phyloP scores from a whole-genome alignment of 495 filamentous ascomycete species.

The Cercophora samala region DNA sequence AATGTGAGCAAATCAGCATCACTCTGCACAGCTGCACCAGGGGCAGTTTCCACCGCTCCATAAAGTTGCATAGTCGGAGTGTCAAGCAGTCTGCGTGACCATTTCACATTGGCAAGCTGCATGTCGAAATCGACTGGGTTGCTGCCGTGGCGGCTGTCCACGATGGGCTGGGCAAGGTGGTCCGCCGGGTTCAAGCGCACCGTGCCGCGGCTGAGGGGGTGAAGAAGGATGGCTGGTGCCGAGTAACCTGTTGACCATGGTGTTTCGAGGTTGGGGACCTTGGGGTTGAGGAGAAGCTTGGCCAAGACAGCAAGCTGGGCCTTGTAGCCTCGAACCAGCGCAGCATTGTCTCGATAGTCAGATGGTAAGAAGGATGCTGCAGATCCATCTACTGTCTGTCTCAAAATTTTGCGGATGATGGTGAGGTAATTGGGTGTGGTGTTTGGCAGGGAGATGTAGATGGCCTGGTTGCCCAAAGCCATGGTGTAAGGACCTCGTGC shows the following conservation, averaged over 20 bases:
- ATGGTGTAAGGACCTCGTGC: constrained; percentile 31
- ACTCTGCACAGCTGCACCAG: constrained; percentile 14
- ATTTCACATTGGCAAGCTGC: constrained; percentile 23
- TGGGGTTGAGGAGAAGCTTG: constrained; percentile 16
- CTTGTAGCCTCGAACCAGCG: constrained; percentile 26
- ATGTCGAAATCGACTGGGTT: constrained; percentile 36
- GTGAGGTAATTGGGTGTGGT: constrained; percentile 15
- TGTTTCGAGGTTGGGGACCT: constrained; percentile 25
- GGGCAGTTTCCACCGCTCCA: constrained; percentile 19
- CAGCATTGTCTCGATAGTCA: constrained; percentile 9
- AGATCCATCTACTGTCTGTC: constrained; percentile 2
- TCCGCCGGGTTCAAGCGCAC: constrained; percentile 34
- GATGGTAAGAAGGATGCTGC: constrained; percentile 17
- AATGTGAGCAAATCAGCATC: constrained; percentile 18
- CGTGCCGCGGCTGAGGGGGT: constrained; percentile 34
- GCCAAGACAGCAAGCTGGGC: constrained; percentile 24
- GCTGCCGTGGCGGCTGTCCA: constrained; percentile 30
- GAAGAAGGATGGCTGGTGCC: constrained; percentile 25
- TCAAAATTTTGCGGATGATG: constrained; percentile 21
- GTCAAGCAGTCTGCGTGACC: constrained; percentile 24
- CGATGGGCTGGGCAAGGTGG: constrained; percentile 32
- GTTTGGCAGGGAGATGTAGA: constrained; percentile 26
- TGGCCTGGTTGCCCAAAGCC: constrained; percentile 25
- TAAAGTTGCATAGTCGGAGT: constrained; percentile 18
- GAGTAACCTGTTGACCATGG: constrained; percentile 27